phyloP scores from a whole-genome alignment of 192 early-diverging fungal species.

The Coemansia sp. region DNA sequence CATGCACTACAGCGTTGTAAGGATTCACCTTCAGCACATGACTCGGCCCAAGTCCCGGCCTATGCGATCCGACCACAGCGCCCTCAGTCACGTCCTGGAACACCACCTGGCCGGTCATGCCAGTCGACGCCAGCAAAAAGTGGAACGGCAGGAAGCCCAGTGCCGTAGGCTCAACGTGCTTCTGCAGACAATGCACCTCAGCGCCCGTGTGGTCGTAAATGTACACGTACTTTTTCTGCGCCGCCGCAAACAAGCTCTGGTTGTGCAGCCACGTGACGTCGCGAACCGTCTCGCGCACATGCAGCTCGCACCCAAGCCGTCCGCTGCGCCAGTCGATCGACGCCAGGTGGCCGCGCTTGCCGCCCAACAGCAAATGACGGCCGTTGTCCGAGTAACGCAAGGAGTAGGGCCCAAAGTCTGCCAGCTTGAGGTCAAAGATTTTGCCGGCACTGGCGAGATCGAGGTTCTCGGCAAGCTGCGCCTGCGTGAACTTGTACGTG shows the following conservation, averaged over 20 bases:
- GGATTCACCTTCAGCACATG: conserved; percentile 89
- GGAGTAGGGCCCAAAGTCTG: conserved; percentile 84
- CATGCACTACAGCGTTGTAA: conserved; percentile 82
- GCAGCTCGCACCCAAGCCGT: conserved; percentile 74
- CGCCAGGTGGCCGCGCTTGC: conserved; percentile 82
- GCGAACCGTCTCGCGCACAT: conserved; percentile 84
- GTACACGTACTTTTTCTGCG: conserved; percentile 93
- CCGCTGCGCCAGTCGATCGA: conserved; percentile 88
- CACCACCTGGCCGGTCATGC: conserved; percentile 76
- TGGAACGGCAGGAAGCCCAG: conserved; percentile 93
- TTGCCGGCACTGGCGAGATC: conserved; percentile 74
- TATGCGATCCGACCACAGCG: conserved; percentile 70
- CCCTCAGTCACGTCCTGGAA: conserved; percentile 97
- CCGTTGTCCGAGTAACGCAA: conserved; percentile 91
- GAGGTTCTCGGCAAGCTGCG: conserved; percentile 60
- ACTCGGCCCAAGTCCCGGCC: conserved; percentile 74
- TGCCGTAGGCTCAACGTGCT: conserved; percentile 76
- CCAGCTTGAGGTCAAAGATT: conserved; percentile 76
- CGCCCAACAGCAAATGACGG: conserved; percentile 68
- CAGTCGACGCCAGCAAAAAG: conserved; percentile 81
- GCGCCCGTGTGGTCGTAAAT: conserved; percentile 90
- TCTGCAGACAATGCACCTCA: conserved; percentile 84
- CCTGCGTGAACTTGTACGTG: conserved; percentile 83
- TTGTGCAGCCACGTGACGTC: conserved; percentile 97
- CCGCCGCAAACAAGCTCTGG: conserved; percentile 89